Evolutionary conservation across 495 filamentous ascomycete genomes (phyloP).

Genomic region (Xylaria grammica): DNA sequence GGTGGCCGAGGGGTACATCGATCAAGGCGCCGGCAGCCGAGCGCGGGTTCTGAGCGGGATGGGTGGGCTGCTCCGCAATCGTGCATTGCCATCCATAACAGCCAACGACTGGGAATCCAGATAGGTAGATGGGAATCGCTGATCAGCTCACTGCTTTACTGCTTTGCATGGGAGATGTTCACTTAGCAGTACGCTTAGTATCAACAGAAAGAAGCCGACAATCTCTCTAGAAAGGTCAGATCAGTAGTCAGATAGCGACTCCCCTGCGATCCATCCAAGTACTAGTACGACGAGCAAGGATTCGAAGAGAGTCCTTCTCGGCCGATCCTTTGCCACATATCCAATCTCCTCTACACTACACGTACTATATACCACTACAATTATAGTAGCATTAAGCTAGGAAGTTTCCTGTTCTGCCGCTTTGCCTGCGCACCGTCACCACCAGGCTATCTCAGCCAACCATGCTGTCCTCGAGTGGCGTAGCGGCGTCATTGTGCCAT

Average conservation of each 20-base stretch:
- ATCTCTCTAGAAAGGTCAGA: too few relatives aligned
- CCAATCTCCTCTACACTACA: not conserved
- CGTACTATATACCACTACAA: not conserved
- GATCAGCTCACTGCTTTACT: not conserved
- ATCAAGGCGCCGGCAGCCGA: constrained; percentile 2
- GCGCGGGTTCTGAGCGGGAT: constrained; percentile 4
- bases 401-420: not conserved
- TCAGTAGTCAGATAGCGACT: too few relatives aligned
- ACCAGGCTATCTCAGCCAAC: not conserved
- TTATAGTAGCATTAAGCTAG: not conserved
- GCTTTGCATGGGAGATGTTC: too few relatives aligned
- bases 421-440: not conserved
- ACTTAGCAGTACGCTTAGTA: too few relatives aligned
- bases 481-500: constrained; percentile 11
- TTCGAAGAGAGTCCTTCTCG: not conserved
- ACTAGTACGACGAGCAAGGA: too few relatives aligned
- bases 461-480: not conserved
- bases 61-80: not conserved
- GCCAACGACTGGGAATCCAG: constrained; percentile 24
- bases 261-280: too few relatives aligned
- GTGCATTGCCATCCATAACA: constrained; percentile 14
- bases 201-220: too few relatives aligned
- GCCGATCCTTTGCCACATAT: constrained; percentile 8
- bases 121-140: constrained; percentile 9
- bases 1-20: constrained; percentile 4